Percentiles rank a stretch among this genome's conserved stretches.
These are phyloP conservation scores for Trypanosoma theileri DNA, from an alignment of 208 protist genomes.

Conservation along the genomic window DNA sequence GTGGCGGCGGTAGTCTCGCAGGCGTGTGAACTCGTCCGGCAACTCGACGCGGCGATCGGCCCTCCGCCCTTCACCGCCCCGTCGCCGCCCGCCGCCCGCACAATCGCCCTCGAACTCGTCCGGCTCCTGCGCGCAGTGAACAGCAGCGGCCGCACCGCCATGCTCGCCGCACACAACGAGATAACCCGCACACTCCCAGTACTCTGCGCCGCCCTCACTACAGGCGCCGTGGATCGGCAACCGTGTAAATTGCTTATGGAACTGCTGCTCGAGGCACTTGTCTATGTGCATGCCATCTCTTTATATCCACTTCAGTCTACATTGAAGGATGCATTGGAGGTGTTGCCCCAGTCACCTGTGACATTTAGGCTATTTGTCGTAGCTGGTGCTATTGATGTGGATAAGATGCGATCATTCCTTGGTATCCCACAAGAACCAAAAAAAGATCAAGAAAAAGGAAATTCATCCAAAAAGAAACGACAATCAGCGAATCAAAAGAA, in stretches of 20 bases:
- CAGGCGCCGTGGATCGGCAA: conserved; percentile 36
- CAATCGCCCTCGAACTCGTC: conserved; percentile 30
- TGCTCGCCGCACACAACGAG: conserved; percentile 31
- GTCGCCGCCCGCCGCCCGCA: conserved; percentile 9
- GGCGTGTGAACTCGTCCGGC: conserved; percentile 23
- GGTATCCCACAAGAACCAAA: conserved; percentile 24
- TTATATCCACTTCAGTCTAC: conserved; percentile 64
- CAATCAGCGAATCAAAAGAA: neutral
- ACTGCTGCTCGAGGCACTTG: conserved; percentile 36
- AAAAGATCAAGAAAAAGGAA: conserved; percentile 4
- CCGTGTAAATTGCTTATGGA: conserved; percentile 58
- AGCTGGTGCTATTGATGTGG: conserved; percentile 41
- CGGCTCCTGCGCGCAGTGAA: conserved; percentile 13
- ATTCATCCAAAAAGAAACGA: conserved; percentile 6
- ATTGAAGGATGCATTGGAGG: conserved; percentile 33
- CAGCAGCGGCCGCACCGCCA: conserved; percentile 22
- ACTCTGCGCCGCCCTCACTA: conserved; percentile 60
- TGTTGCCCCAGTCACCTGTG: conserved; percentile 43
- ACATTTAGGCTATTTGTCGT: conserved; percentile 47
- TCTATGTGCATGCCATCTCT: conserved; percentile 37
- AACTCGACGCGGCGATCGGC: conserved; percentile 54
- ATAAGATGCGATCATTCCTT: conserved; percentile 45
- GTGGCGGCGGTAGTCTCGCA: conserved; percentile 1
- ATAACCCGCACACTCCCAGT: conserved; percentile 72
- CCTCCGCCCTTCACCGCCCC: conserved; percentile 63